A percentile compares a stretch with the other conserved stretches of the same genome.
Evolutionary conservation across 176 grass and related monocot species (phyloP).

Genomic region (Carex littledalei): DNA sequence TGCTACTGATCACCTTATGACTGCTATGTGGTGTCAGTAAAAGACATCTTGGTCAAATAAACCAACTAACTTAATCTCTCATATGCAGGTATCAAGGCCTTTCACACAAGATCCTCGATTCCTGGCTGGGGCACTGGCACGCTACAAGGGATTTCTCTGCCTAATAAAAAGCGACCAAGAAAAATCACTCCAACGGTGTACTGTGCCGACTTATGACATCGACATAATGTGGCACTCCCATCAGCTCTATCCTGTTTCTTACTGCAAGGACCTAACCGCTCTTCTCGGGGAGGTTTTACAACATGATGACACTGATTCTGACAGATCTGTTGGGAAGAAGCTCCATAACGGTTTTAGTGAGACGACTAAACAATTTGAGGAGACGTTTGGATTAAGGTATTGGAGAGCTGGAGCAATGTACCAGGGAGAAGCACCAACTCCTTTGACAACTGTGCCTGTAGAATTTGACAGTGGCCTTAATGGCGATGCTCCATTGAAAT

Average conservation of each 20-base stretch:
- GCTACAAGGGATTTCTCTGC: constrained; percentile 70
- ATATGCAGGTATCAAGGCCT: constrained; percentile 50
- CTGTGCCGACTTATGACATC: constrained; percentile 74
- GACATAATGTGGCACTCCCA: constrained; percentile 90
- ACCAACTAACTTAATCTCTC: not conserved
- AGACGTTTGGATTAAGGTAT: constrained; percentile 63
- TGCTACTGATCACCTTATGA: no score
- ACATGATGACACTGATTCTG: constrained; percentile 78
- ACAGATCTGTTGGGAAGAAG: constrained; percentile 75
- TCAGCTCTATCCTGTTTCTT: constrained; percentile 59
- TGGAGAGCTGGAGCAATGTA: constrained; percentile 80
- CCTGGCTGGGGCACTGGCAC: constrained; percentile 60
- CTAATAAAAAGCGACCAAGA: constrained; percentile 70
- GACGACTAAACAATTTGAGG: constrained; percentile 60
- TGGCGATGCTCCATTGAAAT: constrained; percentile 13
- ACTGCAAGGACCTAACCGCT: constrained; percentile 52
- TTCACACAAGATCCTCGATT: constrained; percentile 44
- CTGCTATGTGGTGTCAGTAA: no score
- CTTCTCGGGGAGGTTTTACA: constrained; percentile 69
- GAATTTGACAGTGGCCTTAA: not conserved
- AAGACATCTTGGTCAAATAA: no score
- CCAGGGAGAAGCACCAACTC: constrained; percentile 28
- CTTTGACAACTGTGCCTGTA: not conserved
- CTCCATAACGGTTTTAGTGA: constrained; percentile 56
- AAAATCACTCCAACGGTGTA: constrained; percentile 47